Base-by-base conservation (phyloP, 2,329 filamentous ascomycete genomes). In the Exophiala bonariae region DNA sequence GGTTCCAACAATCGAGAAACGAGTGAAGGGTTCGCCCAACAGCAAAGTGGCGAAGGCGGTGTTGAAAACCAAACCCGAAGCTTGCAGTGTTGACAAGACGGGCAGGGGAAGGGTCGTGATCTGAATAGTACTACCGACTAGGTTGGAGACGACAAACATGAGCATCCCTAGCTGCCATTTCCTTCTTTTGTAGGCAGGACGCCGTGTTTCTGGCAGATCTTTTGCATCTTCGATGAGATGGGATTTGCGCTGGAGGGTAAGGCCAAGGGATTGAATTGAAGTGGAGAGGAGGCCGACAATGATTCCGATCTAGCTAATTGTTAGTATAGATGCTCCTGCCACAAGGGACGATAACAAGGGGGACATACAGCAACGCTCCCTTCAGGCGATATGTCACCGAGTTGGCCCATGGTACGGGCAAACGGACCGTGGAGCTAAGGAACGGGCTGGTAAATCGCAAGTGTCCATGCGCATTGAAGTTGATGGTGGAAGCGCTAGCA, bases 171-270 rank as follows among this genome's bases (percentile, higher is more conserved):
- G 75, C 80, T 96, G 93, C 93, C 93, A 99, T 78, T 90, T 81
- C 62, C 91, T 82, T 63, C 93, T 82, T 63, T 86, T 86, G 70
- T 96, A 95, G 3, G 93, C 89, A 35, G 93, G 92, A 52, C 92
- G 80, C 59, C 87, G 85, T 50, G 85, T 75, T 70, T 93, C 83
- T 66, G 89, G 85, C 22, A 78, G 75, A 41, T 83, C 81, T 69
- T 96, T 96, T 73, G 95, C 89, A 73, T 99, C 93, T 75, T 99
- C 93, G 64, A 97, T 83, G 59, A 99, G 86, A 72, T 99, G 93
- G 55, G 93, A 97, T 72, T 99, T 97, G 66, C 93, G 89, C 72
- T 99, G 93, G 19, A 99, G 79, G 23, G 93, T 99, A 56, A 99
- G 80, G 58, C 93, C 93, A 61, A 99, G 77, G 67, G 91, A 96